Conservation (phyloP, 495 filamentous ascomycete species). For the Hypoxylon subgilvum region DNA sequence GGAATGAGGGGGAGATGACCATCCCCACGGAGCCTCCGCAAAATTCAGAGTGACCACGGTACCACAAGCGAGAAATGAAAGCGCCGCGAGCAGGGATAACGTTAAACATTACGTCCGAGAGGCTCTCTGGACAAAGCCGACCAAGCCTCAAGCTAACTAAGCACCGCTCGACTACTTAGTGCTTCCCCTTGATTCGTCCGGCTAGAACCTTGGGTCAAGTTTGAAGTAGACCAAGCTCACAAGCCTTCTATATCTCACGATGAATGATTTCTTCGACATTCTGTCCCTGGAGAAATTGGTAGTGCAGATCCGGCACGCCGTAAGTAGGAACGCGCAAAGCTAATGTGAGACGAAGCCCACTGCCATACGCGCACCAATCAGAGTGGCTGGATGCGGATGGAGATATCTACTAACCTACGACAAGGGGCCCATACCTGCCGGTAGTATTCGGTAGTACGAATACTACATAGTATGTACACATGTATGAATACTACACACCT, state of each 20-base stretch:
- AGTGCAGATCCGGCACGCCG: neutral
- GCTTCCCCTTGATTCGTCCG: neutral
- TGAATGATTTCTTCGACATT: too few relatives aligned
- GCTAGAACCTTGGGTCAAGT: neutral
- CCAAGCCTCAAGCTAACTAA: conserved; percentile 13
- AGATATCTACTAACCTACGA: too few relatives aligned
- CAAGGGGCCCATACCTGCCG: too few relatives aligned
- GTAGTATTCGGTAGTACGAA: too few relatives aligned
- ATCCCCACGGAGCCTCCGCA: conserved; percentile 29
- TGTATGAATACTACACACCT: too few relatives aligned
- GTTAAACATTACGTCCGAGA: conserved; percentile 9
- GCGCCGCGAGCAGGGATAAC: conserved; percentile 21
- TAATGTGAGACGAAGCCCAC: neutral
- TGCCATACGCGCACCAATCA: conserved; percentile 32
- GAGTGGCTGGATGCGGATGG: neutral
- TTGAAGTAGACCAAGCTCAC: too few relatives aligned
- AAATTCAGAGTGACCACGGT: neutral
- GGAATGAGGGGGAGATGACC: conserved; percentile 10
- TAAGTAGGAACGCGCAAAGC: neutral
- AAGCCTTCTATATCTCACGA: too few relatives aligned
- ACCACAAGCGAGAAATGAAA: conserved; percentile 11
- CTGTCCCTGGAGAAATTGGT: neutral
- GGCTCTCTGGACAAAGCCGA: conserved; percentile 24
- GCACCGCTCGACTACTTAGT: neutral
- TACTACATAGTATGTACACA: too few relatives aligned